Evolutionary conservation across 2,329 filamentous ascomycete genomes (phyloP).

Genomic region (Didymellaceae sp.): DNA sequence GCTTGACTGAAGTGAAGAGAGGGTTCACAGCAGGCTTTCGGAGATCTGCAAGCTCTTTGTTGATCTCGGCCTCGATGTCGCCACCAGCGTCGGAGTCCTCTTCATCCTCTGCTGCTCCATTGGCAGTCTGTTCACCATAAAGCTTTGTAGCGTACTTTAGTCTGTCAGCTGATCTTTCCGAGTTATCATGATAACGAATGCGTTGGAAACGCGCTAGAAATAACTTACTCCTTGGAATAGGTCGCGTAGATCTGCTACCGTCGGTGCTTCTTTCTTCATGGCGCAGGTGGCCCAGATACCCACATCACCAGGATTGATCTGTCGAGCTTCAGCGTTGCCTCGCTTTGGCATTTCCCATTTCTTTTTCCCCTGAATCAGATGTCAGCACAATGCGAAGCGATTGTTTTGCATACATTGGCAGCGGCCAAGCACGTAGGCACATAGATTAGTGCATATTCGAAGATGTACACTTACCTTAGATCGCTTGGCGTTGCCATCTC

Average conservation of each 20-base stretch:
- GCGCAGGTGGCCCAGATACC: conserved; percentile 83
- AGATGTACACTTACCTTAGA: conserved; percentile 45
- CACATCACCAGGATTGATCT: conserved; percentile 70
- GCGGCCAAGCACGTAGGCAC: conserved; percentile 20
- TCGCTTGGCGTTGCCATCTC: conserved; percentile 42
- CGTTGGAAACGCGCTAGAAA: neutral
- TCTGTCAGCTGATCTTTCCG: conserved; percentile 19
- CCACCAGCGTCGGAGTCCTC: conserved; percentile 41
- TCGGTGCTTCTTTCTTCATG: conserved; percentile 72
- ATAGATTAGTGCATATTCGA: conserved; percentile 11
- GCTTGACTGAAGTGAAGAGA: conserved; percentile 59
- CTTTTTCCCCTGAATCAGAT: conserved; percentile 48
- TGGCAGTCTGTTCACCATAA: conserved; percentile 50
- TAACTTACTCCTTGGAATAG: conserved; percentile 69
- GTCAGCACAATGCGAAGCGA: conserved; percentile 24
- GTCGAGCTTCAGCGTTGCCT: conserved; percentile 38
- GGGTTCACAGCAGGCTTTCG: conserved; percentile 58
- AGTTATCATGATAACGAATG: neutral
- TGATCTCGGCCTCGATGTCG: conserved; percentile 76
- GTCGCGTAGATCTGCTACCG: conserved; percentile 69
- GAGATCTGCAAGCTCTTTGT: conserved; percentile 72
- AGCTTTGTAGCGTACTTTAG: conserved; percentile 71
- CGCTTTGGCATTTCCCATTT: conserved; percentile 52
- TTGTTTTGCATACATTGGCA: conserved; percentile 29
- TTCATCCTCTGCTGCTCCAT: conserved; percentile 54